phyloP scores from a whole-genome alignment of 1,284 basidiomycete genomes.

The Apiotrichum akiyoshidainum region DNA sequence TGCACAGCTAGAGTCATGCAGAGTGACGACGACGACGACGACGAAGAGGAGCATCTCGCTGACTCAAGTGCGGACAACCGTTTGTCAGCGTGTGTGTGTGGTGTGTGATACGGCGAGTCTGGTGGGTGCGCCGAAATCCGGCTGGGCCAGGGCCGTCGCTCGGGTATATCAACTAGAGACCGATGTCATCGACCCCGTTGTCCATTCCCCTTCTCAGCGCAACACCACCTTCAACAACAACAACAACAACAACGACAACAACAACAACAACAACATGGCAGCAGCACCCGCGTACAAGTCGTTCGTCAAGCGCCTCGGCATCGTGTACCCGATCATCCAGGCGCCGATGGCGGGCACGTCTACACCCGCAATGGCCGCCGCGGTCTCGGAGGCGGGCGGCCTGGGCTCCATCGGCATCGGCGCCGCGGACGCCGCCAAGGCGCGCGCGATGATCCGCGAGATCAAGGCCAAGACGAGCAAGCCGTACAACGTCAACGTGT shows the following conservation, averaged over 20 bases:
- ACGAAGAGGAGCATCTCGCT: too few relatives aligned
- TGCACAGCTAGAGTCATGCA: too few relatives aligned
- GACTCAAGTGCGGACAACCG: too few relatives aligned
- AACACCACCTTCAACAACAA: too few relatives aligned
- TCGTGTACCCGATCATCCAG: constrained; percentile 38
- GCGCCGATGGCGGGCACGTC: constrained; percentile 45
- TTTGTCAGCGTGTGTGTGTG: too few relatives aligned
- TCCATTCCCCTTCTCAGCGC: too few relatives aligned
- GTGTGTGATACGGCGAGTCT: too few relatives aligned
- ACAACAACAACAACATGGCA: background rate
- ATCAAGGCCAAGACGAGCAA: constrained; percentile 20
- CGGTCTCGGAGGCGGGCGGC: constrained; percentile 41
- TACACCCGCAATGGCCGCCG: constrained; percentile 39
- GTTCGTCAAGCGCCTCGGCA: constrained; percentile 19
- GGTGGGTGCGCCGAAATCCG: too few relatives aligned
- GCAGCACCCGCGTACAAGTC: background rate
- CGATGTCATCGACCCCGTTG: too few relatives aligned
- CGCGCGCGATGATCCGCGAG: constrained; percentile 30
- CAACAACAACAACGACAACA: background rate
- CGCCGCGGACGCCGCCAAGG: constrained; percentile 20
- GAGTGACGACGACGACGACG: too few relatives aligned
- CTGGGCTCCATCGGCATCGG: constrained; percentile 43
- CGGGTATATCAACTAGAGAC: too few relatives aligned
- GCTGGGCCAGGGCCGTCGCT: too few relatives aligned
- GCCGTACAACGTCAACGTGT: constrained; percentile 43